Conservation (phyloP, 179 eudicot species). For the Silene vulgaris region DNA sequence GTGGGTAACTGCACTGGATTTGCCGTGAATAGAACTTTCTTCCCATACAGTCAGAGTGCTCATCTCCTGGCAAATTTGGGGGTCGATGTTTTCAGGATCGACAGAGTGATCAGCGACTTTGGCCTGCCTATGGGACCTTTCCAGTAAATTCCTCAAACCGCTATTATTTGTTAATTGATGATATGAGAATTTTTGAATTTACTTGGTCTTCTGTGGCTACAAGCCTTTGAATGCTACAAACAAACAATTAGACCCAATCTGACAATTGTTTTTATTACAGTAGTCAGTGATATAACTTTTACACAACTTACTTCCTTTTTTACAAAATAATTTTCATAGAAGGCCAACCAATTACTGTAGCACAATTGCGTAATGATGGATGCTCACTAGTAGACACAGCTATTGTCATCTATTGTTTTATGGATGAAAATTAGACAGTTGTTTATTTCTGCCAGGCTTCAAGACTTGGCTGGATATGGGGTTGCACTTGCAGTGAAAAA, state of each 20-base stretch:
- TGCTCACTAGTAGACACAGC: neutral
- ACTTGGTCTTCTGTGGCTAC: neutral
- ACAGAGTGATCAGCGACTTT: constrained; percentile 59
- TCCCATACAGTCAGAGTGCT: constrained; percentile 81
- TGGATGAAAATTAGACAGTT: neutral
- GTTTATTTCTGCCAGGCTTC: constrained; percentile 53
- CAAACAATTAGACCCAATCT: neutral
- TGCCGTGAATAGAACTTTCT: constrained; percentile 90
- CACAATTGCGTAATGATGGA: neutral
- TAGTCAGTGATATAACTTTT: neutral
- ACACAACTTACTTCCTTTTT: neutral
- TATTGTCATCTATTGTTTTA: neutral
- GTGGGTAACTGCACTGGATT: constrained; percentile 96
- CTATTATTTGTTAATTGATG: neutral
- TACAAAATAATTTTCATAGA: neutral
- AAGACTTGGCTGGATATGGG: constrained; percentile 88
- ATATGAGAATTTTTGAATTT: neutral
- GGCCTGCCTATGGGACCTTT: constrained; percentile 94
- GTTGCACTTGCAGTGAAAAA: constrained; percentile 67
- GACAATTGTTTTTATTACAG: neutral
- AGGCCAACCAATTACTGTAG: neutral
- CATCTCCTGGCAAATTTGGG: constrained; percentile 63
- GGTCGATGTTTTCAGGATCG: constrained; percentile 76
- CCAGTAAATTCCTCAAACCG: constrained; percentile 54
- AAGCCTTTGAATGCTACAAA: neutral